A percentile compares a stretch with the other conserved stretches of the same genome.
Evolutionary conservation across 108 stramenopile species (phyloP).

Genomic region (Hondaea fermentalgiana): DNA sequence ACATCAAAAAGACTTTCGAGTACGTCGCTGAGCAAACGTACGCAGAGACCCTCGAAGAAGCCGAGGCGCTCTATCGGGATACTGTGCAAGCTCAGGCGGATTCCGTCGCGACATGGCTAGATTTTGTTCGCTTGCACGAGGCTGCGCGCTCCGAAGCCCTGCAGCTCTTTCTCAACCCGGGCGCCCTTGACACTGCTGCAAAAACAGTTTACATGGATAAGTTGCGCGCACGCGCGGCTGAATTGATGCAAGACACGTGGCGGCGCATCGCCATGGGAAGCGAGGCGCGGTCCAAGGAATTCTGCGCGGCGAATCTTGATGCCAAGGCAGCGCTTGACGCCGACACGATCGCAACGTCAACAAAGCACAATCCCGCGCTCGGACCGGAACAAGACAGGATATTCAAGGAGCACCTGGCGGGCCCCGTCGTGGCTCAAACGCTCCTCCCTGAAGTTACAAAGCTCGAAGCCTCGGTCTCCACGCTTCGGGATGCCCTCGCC

Average conservation of each 20-base stretch:
- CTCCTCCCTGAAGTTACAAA: background rate
- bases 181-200: background rate
- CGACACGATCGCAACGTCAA: background rate
- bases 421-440: background rate
- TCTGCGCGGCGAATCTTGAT: background rate
- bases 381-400: background rate
- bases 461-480: background rate
- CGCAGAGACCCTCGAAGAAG: background rate
- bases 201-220: background rate
- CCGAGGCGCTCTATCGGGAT: background rate
- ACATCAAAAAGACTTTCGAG: slow-evolving; percentile 31
- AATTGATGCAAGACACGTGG: background rate
- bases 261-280: background rate
- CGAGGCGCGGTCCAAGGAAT: background rate
- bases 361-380: background rate
- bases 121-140: background rate
- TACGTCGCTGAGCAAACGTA: slow-evolving; percentile 13
- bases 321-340: background rate
- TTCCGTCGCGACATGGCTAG: background rate
- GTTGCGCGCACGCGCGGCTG: background rate
- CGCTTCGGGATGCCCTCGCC: background rate
- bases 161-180: background rate
- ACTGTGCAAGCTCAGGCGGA: background rate
- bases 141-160: background rate
- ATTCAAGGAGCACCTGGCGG: background rate